Percentiles rank a stretch among this genome's conserved stretches.
Conservation (phyloP, 306 rosid genomes). For the Neltuma alba region DNA sequence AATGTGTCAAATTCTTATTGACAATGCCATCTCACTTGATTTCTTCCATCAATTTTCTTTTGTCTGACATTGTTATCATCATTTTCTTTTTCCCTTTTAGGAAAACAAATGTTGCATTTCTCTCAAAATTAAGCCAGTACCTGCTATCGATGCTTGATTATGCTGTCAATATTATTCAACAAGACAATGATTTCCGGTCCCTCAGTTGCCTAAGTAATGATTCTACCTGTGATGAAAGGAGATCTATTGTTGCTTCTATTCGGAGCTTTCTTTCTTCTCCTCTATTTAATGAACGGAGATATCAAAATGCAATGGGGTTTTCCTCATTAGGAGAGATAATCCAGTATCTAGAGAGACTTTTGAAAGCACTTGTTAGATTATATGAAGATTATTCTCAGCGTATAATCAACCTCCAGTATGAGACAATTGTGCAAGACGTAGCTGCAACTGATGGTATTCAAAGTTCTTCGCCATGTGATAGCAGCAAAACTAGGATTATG, state of each 20-base stretch:
- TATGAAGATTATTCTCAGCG: constrained; percentile 66
- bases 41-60: constrained; percentile 9
- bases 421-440: constrained; percentile 44
- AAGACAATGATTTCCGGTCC: constrained; percentile 49
- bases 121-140: constrained; percentile 57
- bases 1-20: background rate
- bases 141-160: constrained; percentile 58
- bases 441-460: constrained; percentile 45
- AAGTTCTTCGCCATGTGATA: constrained; percentile 43
- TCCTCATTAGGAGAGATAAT: constrained; percentile 53
- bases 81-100: constrained; percentile 48
- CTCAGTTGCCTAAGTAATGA: constrained; percentile 55
- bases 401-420: constrained; percentile 49
- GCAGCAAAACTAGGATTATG: constrained; percentile 64
- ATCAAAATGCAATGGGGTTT: constrained; percentile 46
- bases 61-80: constrained; percentile 22
- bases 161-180: constrained; percentile 58
- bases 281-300: constrained; percentile 51
- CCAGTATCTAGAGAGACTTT: constrained; percentile 60
- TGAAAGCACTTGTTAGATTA: constrained; percentile 61
- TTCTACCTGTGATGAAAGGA: constrained; percentile 48
- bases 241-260: constrained; percentile 55
- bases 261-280: constrained; percentile 69
- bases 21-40: constrained; percentile 20
- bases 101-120: constrained; percentile 57